Evolutionary conservation across 202 grass and related monocot species (phyloP).

Genomic region (Bolboschoenoplectus hybrid): DNA sequence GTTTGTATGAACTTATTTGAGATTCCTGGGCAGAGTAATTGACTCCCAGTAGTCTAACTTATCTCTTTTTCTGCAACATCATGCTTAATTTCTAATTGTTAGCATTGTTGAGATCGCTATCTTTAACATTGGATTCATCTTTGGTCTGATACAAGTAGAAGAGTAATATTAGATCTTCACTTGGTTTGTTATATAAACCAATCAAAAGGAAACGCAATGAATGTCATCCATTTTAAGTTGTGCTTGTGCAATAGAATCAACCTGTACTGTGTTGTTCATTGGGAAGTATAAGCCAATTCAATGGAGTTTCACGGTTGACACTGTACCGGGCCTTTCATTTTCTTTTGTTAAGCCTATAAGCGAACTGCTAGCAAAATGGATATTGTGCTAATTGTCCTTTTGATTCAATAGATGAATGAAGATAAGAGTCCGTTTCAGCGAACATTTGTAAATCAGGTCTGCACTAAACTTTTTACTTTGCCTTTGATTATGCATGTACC

Average conservation of each 20-base stretch:
- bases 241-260: background rate
- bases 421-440: constrained; percentile 98
- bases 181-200: background rate
- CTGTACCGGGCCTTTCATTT: constrained; percentile 20
- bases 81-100: constrained; percentile 35
- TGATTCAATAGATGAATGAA: constrained; percentile 84
- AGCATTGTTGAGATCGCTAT: constrained; percentile 4
- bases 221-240: background rate
- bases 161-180: constrained; percentile 2
- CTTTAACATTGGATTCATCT: constrained; percentile 4
- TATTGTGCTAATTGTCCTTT: constrained; percentile 35
- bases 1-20: constrained; percentile 23
- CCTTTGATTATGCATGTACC: constrained; percentile 26
- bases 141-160: constrained; percentile 21
- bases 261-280: constrained; percentile 28
- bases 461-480: constrained; percentile 4
- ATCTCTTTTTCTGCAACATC: background rate
- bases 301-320: constrained; percentile 10
- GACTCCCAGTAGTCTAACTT: background rate
- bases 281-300: background rate
- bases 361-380: constrained; percentile 25
- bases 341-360: constrained; percentile 35
- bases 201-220: background rate
- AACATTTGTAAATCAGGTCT: constrained; percentile 99
- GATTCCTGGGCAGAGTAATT: background rate